Percentiles rank a stretch among this genome's conserved stretches.
phyloP scores from a whole-genome alignment of 495 filamentous ascomycete genomes.

The Aspergillus leporis region DNA sequence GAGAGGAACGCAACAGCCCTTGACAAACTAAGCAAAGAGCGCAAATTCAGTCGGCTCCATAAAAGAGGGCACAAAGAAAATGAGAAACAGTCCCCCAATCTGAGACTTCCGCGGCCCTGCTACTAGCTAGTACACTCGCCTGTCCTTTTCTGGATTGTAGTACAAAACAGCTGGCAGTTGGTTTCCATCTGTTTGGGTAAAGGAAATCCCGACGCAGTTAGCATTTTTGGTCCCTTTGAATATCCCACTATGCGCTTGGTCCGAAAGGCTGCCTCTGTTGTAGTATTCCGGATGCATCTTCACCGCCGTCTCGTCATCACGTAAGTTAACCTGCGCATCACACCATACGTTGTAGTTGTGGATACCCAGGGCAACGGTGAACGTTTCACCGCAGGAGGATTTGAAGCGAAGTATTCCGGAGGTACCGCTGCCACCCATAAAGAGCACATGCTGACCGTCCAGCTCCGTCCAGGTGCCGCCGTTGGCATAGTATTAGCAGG shows the following conservation, averaged over 20 bases:
- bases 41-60: too few relatives aligned
- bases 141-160: background rate
- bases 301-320: conserved; percentile 1
- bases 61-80: too few relatives aligned
- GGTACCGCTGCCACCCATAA: conserved; percentile 12
- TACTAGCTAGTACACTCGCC: background rate
- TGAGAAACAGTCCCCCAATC: too few relatives aligned
- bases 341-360: conserved; percentile 11
- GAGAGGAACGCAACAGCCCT: too few relatives aligned
- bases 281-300: conserved; percentile 12
- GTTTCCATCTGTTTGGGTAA: background rate
- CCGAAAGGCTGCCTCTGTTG: conserved; percentile 6
- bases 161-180: background rate
- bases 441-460: conserved; percentile 8
- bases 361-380: conserved; percentile 9
- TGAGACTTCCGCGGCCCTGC: too few relatives aligned
- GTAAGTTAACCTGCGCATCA: conserved; percentile 2
- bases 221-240: background rate
- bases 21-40: too few relatives aligned
- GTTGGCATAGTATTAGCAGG: conserved; percentile 10
- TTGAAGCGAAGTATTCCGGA: conserved; percentile 9
- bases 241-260: background rate
- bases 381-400: conserved; percentile 6
- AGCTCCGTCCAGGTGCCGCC: conserved; percentile 8
- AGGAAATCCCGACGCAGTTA: background rate